Percentiles rank a stretch among this genome's conserved stretches.
These are phyloP conservation scores for Coemansia sp. DNA, from an alignment of 192 early-diverging fungal genomes.

Conservation along the genomic window DNA sequence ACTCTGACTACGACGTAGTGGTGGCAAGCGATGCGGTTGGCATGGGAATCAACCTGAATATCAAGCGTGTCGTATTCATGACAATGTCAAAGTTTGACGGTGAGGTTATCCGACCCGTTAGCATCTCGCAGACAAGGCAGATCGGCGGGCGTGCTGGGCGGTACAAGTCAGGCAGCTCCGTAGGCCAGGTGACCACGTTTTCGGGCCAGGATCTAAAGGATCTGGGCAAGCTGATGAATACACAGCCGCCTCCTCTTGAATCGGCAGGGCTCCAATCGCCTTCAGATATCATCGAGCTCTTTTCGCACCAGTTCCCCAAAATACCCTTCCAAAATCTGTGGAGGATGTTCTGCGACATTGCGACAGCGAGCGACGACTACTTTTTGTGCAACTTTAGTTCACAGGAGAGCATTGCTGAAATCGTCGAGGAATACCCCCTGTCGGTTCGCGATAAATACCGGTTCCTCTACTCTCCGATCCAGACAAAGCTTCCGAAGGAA, in stretches of 20 bases:
- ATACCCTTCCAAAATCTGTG: conserved; percentile 63
- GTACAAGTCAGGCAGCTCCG: conserved; percentile 66
- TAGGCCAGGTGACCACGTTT: conserved; percentile 71
- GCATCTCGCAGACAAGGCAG: conserved; percentile 83
- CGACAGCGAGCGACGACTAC: conserved; percentile 65
- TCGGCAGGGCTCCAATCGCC: conserved; percentile 75
- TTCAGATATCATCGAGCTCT: conserved; percentile 74
- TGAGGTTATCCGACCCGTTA: conserved; percentile 47
- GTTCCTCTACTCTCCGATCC: conserved; percentile 67
- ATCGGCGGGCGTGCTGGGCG: conserved; percentile 93
- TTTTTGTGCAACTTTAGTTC: conserved; percentile 74
- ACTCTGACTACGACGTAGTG: conserved; percentile 74
- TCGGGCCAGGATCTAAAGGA: conserved; percentile 13
- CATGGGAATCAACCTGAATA: conserved; percentile 97
- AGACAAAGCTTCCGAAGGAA: conserved; percentile 36
- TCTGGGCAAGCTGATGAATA: conserved; percentile 22
- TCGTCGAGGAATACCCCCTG: conserved; percentile 62
- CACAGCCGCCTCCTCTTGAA: conserved; percentile 32
- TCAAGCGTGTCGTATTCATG: conserved; percentile 86
- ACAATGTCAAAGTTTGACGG: conserved; percentile 82
- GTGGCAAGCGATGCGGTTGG: conserved; percentile 97
- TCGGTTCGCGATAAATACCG: conserved; percentile 68
- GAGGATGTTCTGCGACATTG: conserved; percentile 73
- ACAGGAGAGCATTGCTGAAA: conserved; percentile 64
- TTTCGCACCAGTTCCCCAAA: conserved; percentile 67